Evolutionary conservation across 106 monocot genomes (phyloP).

Genomic region (Hemerocallis citrina): DNA sequence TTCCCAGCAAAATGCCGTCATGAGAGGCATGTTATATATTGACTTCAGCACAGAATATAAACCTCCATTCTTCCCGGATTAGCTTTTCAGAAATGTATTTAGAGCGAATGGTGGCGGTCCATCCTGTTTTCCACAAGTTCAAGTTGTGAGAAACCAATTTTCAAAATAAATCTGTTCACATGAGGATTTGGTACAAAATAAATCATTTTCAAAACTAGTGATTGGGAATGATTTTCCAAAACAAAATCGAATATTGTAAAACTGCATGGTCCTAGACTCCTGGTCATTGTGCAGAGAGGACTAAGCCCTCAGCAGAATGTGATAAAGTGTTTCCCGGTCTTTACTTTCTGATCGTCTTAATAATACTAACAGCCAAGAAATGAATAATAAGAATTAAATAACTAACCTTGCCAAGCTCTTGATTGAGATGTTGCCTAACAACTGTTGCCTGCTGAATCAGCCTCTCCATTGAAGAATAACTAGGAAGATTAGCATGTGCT

Average conservation of each 20-base stretch:
- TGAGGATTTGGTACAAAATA: too few relatives aligned
- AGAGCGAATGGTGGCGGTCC: conserved; percentile 51
- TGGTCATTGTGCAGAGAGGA: too few relatives aligned
- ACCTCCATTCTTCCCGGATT: not conserved
- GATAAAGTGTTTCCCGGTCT: too few relatives aligned
- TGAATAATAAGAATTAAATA: not conserved
- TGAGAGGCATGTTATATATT: too few relatives aligned
- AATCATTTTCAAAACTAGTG: too few relatives aligned
- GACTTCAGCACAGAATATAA: too few relatives aligned
- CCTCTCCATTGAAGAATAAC: conserved; percentile 82
- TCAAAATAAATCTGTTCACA: not conserved
- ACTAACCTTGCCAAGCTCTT: conserved; percentile 77
- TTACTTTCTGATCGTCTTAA: not conserved
- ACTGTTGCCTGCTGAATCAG: conserved; percentile 78
- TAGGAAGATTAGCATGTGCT: conserved; percentile 77
- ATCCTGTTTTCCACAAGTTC: conserved; percentile 45
- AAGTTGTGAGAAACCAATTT: conserved; percentile 1
- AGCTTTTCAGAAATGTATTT: conserved; percentile 60
- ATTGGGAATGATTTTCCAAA: too few relatives aligned
- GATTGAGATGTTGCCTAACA: conserved; percentile 51
- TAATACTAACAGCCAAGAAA: not conserved
- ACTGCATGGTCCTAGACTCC: not conserved
- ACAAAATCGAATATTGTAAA: too few relatives aligned
- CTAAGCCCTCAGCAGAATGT: too few relatives aligned
- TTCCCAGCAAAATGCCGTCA: too few relatives aligned